A percentile compares a stretch with the other conserved stretches of the same genome.
Evolutionary conservation across 139 green algal species (phyloP).

Genomic region (Pleodorina starrii): DNA sequence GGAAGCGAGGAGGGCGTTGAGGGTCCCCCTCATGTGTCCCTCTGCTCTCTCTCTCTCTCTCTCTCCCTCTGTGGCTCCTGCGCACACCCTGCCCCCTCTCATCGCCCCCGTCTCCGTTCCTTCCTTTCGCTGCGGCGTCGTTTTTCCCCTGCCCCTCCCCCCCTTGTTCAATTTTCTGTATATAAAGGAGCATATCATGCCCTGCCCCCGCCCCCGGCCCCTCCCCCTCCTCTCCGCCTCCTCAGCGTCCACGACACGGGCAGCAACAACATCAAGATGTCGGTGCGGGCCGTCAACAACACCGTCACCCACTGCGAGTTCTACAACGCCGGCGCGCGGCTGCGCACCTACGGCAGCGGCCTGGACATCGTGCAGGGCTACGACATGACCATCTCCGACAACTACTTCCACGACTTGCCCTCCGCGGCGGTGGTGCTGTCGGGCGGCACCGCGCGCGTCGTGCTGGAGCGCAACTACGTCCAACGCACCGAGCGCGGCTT

Average conservation of each 20-base stretch:
- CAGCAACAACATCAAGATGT: constrained; percentile 26
- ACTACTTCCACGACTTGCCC: constrained; percentile 48
- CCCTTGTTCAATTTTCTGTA: no score
- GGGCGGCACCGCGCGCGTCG: background rate
- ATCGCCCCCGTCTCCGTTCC: background rate
- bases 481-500: background rate
- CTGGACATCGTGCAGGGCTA: constrained; percentile 34
- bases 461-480: constrained; percentile 37
- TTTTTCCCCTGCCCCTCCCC: background rate
- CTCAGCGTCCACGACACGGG: constrained; percentile 38
- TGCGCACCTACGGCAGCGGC: constrained; percentile 26
- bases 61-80: no score
- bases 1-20: background rate
- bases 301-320: constrained; percentile 39
- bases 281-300: constrained; percentile 3
- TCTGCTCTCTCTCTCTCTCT: background rate
- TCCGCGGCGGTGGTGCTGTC: constrained; percentile 25
- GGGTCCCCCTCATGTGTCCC: background rate
- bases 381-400: constrained; percentile 21
- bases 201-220: background rate
- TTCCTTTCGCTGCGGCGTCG: no score
- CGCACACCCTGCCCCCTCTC: no score
- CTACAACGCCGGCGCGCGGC: constrained; percentile 15
- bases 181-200: no score
- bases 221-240: background rate